Evolutionary conservation across 2,329 filamentous ascomycete species (phyloP).

Genomic region (Alternaria ethzedia): DNA sequence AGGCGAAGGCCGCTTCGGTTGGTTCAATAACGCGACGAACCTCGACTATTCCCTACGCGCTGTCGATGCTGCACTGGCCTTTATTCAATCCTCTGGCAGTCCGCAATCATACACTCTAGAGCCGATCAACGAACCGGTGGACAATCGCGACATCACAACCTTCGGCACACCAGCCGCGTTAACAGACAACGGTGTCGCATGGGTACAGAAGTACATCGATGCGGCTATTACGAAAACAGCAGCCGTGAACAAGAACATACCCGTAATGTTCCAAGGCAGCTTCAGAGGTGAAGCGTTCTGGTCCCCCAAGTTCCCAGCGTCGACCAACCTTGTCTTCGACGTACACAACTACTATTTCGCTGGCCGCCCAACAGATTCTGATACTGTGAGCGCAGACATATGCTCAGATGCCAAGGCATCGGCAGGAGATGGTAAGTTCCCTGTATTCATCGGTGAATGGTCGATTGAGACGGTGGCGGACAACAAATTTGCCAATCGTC

Average conservation of each 20-base stretch:
- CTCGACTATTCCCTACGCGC: constrained; percentile 43
- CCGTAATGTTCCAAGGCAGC: constrained; percentile 24
- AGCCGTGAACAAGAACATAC: constrained; percentile 22
- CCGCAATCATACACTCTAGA: constrained; percentile 44
- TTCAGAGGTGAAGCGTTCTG: constrained; percentile 29
- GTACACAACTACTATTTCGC: constrained; percentile 38
- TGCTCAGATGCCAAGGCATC: not conserved
- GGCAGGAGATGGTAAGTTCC: not conserved
- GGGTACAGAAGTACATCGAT: constrained; percentile 44
- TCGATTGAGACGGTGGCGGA: not conserved
- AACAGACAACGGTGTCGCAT: constrained; percentile 34
- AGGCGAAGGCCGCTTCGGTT: constrained; percentile 35
- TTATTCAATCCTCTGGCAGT: constrained; percentile 36
- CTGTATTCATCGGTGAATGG: not conserved
- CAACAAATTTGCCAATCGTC: not conserved
- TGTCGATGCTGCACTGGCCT: constrained; percentile 42
- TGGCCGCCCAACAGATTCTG: constrained; percentile 14
- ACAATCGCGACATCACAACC: constrained; percentile 37
- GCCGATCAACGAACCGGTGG: constrained; percentile 49
- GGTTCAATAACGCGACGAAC: constrained; percentile 47
- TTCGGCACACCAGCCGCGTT: constrained; percentile 44
- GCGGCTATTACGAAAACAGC: constrained; percentile 19
- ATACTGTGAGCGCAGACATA: constrained; percentile 8
- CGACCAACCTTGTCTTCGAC: constrained; percentile 30
- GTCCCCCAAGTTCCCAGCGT: constrained; percentile 13